A percentile compares a stretch with the other conserved stretches of the same genome.
phyloP scores from a whole-genome alignment of 345 rosid genomes.

The Syzygium jambos region DNA sequence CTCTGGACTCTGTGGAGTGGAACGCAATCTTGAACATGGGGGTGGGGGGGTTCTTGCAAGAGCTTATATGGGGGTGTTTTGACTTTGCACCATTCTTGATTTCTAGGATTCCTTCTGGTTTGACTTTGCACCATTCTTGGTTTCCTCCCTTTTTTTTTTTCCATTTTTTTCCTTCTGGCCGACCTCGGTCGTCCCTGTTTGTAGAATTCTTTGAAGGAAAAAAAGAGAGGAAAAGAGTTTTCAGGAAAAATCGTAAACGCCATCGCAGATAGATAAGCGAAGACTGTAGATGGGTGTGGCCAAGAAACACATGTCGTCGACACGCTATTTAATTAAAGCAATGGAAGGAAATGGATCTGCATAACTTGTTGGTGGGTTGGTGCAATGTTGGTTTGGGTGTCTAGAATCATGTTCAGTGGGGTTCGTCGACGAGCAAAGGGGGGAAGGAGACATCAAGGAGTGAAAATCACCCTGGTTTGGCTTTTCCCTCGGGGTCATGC shows the following conservation, averaged over 20 bases:
- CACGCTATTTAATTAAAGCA: not conserved
- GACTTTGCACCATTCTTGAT: not conserved
- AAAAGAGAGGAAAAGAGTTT: not conserved
- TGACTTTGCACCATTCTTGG: not conserved
- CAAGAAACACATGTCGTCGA: not conserved
- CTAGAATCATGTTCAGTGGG: not conserved
- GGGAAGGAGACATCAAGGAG: not conserved
- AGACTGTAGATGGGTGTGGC: not conserved
- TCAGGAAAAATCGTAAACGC: not conserved
- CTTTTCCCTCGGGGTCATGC: not conserved
- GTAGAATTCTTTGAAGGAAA: not conserved
- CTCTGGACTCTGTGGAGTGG: not conserved
- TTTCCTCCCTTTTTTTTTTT: not conserved
- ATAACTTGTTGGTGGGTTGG: not conserved
- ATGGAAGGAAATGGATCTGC: not conserved
- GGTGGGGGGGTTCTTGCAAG: not conserved
- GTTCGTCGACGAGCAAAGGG: not conserved
- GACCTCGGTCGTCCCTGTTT: not conserved
- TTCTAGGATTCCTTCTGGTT: conserved; percentile 9
- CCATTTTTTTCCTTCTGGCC: not conserved
- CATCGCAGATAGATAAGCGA: not conserved
- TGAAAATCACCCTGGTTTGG: not conserved
- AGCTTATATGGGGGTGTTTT: not conserved
- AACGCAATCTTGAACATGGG: conserved; percentile 2
- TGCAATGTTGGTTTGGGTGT: not conserved